These are phyloP conservation scores for Chamaecyparis obtusa DNA, from an alignment of 75 land plant genomes.

Conservation along the genomic window DNA sequence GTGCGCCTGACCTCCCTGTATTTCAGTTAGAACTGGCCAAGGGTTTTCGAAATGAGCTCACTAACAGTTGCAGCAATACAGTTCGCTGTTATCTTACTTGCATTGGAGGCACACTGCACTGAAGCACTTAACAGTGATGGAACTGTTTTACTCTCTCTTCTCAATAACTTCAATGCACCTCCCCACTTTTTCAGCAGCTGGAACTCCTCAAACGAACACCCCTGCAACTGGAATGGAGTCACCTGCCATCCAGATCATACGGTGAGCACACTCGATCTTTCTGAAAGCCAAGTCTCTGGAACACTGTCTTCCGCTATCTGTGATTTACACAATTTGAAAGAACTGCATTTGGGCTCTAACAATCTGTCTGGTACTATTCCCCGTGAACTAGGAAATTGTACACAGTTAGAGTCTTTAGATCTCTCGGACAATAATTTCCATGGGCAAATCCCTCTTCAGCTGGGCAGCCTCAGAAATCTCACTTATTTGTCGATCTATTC, in stretches of 20 bases:
- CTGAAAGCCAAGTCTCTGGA: slow-evolving; percentile 14
- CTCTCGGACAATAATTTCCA: slow-evolving; percentile 35
- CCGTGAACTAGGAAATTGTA: slow-evolving; percentile 9
- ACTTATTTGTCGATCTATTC: slow-evolving; percentile 9
- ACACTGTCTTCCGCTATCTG: slow-evolving; percentile 25
- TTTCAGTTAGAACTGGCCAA: too few relatives aligned
- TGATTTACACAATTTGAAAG: slow-evolving; percentile 13
- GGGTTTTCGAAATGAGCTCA: too few relatives aligned
- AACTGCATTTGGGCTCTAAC: slow-evolving; percentile 24
- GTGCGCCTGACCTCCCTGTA: not conserved
- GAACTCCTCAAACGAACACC: slow-evolving; percentile 8
- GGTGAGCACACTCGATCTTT: slow-evolving; percentile 16
- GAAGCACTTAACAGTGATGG: slow-evolving; percentile 3
- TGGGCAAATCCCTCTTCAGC: slow-evolving; percentile 22
- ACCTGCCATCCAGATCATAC: slow-evolving; percentile 7
- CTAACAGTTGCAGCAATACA: too few relatives aligned
- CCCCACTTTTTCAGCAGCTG: not conserved
- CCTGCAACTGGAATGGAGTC: slow-evolving; percentile 17
- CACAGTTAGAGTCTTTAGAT: slow-evolving; percentile 15
- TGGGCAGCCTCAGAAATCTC: slow-evolving; percentile 23
- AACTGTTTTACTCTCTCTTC: slow-evolving; percentile 11
- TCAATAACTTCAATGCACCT: not conserved
- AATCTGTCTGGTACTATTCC: slow-evolving; percentile 26
- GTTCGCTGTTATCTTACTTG: not conserved
- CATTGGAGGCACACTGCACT: not conserved